phyloP scores from a whole-genome alignment of 1,284 basidiomycete species.

The Rhodotorula sp. region DNA sequence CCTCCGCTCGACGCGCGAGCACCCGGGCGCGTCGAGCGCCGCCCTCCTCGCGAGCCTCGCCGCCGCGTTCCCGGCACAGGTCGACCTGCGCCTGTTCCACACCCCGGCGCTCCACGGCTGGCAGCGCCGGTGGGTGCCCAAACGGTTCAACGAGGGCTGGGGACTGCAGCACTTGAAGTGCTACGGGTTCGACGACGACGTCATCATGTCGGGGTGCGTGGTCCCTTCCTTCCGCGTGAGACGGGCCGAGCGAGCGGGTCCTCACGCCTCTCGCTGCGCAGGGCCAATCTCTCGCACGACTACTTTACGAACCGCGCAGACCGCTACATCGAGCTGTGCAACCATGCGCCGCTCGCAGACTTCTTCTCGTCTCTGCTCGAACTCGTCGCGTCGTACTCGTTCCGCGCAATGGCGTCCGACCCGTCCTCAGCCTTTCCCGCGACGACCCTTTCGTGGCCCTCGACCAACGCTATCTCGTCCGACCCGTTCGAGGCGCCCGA shows the following conservation, averaged over 20 bases:
- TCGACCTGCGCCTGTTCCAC: constrained; percentile 76
- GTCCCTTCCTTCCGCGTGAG: neutral
- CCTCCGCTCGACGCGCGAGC: constrained; percentile 84
- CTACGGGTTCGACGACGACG: constrained; percentile 87
- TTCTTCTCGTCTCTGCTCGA: constrained; percentile 82
- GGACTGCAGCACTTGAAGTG: constrained; percentile 98
- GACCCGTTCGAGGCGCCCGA: constrained; percentile 16
- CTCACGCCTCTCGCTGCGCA: constrained; percentile 49
- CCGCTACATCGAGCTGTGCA: constrained; percentile 77
- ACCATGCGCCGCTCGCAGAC: constrained; percentile 66
- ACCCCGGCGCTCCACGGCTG: constrained; percentile 79
- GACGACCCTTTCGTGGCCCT: constrained; percentile 30
- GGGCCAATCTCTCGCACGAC: constrained; percentile 90
- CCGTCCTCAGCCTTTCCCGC: constrained; percentile 24
- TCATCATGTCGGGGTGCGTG: constrained; percentile 87
- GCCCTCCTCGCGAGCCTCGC: constrained; percentile 72
- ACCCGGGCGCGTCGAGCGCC: constrained; percentile 64
- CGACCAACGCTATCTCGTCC: constrained; percentile 9
- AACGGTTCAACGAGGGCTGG: constrained; percentile 96
- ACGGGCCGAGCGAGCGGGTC: no score
- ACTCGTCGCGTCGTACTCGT: constrained; percentile 72
- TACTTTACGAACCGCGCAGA: constrained; percentile 97
- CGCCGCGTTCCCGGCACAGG: constrained; percentile 68
- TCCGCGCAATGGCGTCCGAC: constrained; percentile 29
- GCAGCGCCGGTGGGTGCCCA: constrained; percentile 76